These are phyloP conservation scores for Lanzia echinophila DNA, from an alignment of 2,329 filamentous ascomycete genomes.

Conservation along the genomic window DNA sequence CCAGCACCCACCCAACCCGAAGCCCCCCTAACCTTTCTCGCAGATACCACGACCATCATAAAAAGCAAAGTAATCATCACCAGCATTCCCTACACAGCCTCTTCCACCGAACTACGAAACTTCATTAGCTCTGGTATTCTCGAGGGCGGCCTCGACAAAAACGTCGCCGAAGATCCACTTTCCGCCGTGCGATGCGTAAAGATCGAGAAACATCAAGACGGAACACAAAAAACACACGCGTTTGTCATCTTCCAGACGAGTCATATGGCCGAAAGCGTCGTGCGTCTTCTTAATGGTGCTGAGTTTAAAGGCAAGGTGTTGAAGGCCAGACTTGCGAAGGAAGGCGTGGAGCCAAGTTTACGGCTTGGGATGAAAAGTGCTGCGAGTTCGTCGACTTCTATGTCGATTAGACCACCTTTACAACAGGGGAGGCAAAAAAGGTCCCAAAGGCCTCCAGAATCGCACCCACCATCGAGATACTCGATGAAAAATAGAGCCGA, in stretches of 20 bases:
- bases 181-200: slow-evolving; percentile 10
- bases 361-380: background rate
- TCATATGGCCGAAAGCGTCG: slow-evolving; percentile 6
- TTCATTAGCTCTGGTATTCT: slow-evolving; percentile 6
- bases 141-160: background rate
- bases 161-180: background rate
- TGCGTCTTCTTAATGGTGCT: background rate
- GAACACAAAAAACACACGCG: slow-evolving; percentile 16
- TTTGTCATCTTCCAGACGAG: slow-evolving; percentile 16
- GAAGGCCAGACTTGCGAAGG: slow-evolving; percentile 8
- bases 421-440: background rate
- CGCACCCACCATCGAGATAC: too few species aligned
- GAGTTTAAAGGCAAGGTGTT: background rate
- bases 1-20: too few species aligned
- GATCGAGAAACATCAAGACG: slow-evolving; percentile 10
- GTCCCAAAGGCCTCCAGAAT: too few species aligned
- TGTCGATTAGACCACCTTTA: background rate
- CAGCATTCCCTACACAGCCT: slow-evolving; percentile 8
- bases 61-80: slow-evolving; percentile 23
- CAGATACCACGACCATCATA: slow-evolving; percentile 1
- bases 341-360: background rate
- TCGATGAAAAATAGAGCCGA: too few species aligned
- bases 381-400: background rate
- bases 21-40: background rate
- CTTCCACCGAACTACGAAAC: slow-evolving; percentile 3